Evolutionary conservation across 257 asterid species (phyloP).

Genomic region (Solanum arcanum): DNA sequence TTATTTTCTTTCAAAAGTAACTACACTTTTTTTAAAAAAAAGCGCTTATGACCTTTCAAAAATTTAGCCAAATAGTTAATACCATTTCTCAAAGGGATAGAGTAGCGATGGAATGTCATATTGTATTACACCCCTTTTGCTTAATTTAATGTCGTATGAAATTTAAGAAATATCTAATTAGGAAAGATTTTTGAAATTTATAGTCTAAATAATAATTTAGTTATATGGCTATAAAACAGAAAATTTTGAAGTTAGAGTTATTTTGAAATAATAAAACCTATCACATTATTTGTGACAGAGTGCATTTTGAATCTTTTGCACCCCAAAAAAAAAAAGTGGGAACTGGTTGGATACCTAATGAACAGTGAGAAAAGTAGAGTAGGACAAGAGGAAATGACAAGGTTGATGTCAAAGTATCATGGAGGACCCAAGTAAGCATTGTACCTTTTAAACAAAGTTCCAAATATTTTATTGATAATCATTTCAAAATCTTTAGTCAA

Average conservation of each 20-base stretch:
- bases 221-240: neutral
- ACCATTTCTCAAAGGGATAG: neutral
- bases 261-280: neutral
- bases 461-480: neutral
- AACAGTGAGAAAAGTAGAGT: neutral
- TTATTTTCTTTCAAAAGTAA: no score
- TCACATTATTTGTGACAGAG: neutral
- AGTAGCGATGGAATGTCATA: neutral
- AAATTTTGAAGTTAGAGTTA: neutral
- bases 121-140: neutral
- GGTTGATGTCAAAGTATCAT: neutral
- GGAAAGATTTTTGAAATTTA: neutral
- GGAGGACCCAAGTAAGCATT: neutral
- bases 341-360: neutral
- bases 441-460: neutral
- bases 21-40: no score
- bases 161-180: neutral
- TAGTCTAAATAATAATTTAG: neutral
- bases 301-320: neutral
- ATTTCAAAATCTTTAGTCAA: neutral
- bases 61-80: no score
- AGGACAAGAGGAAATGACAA: neutral
- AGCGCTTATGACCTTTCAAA: no score
- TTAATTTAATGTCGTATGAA: neutral
- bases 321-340: neutral